Evolutionary conservation across 129 eudicot species (phyloP), one percentile per base, ranked within the genome.

Genomic region (Apium graveolens): DNA sequence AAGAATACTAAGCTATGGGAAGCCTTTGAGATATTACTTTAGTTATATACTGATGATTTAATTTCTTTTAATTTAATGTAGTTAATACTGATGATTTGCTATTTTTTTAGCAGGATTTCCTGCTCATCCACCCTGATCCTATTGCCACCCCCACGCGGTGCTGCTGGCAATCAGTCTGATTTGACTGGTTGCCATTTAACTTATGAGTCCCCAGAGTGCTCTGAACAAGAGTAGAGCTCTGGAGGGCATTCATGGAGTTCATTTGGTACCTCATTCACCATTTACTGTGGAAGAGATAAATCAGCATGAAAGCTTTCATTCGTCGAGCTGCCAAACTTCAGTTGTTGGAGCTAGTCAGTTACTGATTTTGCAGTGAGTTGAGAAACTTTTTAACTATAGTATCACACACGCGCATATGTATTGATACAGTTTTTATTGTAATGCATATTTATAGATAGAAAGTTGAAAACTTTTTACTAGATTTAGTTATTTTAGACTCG

Each of bases 231-330:
- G 88, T 45, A 77, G 78, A 81, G 78, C 93, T 83, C 85, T 94
- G 29, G 87, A 87, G 62, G 96, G 94, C 78, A 72, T 94, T 42
- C 96, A 88, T 76, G 99, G 96, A 80, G 91, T 95, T 42, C 95
- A 92, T 68, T 76, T 95, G 83, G 84, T 87, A 75, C 92, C 96
- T 74, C 99, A 90, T 79, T 87, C 94, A 26, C 96, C 99, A 34
- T 95, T 95, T 86, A 82, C 78, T 60, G 80, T 87, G 27, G 88
- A 91, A 87, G 97, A 90, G 76, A 85, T 88, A 69, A 84, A 88
- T 76, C 91, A 89, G 73, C 71, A 87, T 42, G 93, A 88, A 44
- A 86, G 86, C 76, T 85, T 82, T 74, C 74, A 70, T 44, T 79
- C 80, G 49, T 80, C 97, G 18, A 80, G 84, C 26, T 80, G 81